Percentiles rank a stretch among this genome's conserved stretches.
phyloP scores from a whole-genome alignment of 2,329 filamentous ascomycete genomes.

The Thyridium curvatum region DNA sequence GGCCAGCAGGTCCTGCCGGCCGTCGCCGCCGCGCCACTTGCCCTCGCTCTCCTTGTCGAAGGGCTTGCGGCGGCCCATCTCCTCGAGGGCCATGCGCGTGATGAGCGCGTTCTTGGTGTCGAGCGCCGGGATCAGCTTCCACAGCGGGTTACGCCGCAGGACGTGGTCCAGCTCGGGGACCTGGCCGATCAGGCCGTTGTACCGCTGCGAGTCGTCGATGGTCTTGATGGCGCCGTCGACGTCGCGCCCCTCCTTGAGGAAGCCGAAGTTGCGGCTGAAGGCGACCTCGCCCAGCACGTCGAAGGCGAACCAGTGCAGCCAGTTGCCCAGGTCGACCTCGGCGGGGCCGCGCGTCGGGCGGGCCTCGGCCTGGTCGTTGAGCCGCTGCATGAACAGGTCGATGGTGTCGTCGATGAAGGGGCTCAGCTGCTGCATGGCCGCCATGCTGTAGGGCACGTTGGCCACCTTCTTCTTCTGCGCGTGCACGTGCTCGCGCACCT shows the following conservation, averaged over 20 bases:
- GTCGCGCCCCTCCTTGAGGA: conserved; percentile 41
- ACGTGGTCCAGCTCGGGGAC: conserved; percentile 41
- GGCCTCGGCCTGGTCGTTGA: conserved; percentile 30
- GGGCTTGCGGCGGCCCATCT: conserved; percentile 37
- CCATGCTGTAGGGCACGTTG: conserved; percentile 46
- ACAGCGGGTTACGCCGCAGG: conserved; percentile 42
- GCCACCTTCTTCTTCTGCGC: conserved; percentile 47
- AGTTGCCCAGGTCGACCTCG: conserved; percentile 39
- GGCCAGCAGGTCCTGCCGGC: conserved; percentile 42
- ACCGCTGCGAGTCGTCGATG: conserved; percentile 45
- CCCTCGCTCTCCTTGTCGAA: conserved; percentile 39
- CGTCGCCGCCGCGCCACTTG: conserved; percentile 30
- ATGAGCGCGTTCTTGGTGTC: conserved; percentile 38
- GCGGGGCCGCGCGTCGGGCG: conserved; percentile 7
- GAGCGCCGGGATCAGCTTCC: conserved; percentile 34
- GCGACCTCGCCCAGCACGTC: conserved; percentile 46
- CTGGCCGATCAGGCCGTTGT: conserved; percentile 46
- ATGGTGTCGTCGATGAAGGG: conserved; percentile 47
- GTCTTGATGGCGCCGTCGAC: conserved; percentile 44
- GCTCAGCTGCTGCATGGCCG: conserved; percentile 43
- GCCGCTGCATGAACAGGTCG: conserved; percentile 33
- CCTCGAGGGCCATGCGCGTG: conserved; percentile 44
- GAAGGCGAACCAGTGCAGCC: conserved; percentile 38
- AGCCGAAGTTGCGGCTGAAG: conserved; percentile 46
- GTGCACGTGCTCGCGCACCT: conserved; percentile 46